Conservation (phyloP, 2,329 filamentous ascomycete genomes). For the Colletotrichum somersetense region DNA sequence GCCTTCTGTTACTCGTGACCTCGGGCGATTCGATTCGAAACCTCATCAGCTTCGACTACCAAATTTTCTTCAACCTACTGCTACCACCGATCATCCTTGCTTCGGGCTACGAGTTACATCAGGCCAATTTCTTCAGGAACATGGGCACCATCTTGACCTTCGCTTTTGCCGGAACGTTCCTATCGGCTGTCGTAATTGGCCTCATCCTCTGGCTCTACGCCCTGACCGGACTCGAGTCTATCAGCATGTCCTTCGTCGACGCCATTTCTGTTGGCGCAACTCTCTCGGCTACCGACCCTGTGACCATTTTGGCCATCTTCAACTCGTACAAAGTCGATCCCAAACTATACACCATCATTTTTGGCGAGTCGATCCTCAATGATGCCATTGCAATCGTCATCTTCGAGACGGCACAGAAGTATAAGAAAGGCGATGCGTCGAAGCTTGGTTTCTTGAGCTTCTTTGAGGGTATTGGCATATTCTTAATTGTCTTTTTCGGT, state of each 20-base stretch:
- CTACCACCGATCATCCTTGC: constrained; percentile 98
- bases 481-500: constrained; percentile 95
- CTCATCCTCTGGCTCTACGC: constrained; percentile 91
- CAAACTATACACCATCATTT: constrained; percentile 98
- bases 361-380: constrained; percentile 97
- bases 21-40: constrained; percentile 87
- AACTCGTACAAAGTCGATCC: constrained; percentile 99
- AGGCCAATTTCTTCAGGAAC: constrained; percentile 99
- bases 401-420: constrained; percentile 96
- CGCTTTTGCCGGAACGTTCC: constrained; percentile 95
- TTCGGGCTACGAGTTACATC: constrained; percentile 96
- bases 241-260: constrained; percentile 92
- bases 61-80: constrained; percentile 99
- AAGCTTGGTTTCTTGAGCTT: constrained; percentile 84
- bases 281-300: constrained; percentile 94
- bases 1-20: constrained; percentile 85
- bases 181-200: constrained; percentile 95
- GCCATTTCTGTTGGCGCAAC: constrained; percentile 97
- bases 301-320: constrained; percentile 98
- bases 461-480: constrained; percentile 92
- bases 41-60: constrained; percentile 96
- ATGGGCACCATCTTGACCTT: constrained; percentile 98
- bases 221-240: constrained; percentile 83
- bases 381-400: constrained; percentile 98
- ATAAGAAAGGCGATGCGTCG: constrained; percentile 80